These are phyloP conservation scores for Melocanna baccifera DNA, from an alignment of 176 grass and related monocot genomes.

Conservation along the genomic window DNA sequence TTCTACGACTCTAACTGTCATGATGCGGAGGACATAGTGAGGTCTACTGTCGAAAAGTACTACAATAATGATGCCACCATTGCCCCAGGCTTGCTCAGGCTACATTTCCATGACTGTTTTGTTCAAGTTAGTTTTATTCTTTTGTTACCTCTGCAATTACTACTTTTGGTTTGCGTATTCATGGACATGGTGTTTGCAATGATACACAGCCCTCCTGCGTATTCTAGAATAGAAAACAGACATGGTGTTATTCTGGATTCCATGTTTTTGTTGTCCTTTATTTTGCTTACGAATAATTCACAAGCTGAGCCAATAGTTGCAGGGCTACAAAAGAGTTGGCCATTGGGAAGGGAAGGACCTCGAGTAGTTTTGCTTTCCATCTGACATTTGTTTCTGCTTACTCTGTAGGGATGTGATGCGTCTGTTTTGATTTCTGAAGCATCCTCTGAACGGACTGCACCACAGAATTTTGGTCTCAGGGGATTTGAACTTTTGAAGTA, in stretches of 20 bases:
- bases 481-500: conserved; percentile 82
- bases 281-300: background rate
- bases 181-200: too few species aligned
- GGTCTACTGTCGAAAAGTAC: conserved; percentile 58
- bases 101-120: conserved; percentile 93
- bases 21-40: conserved; percentile 59
- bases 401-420: conserved; percentile 66
- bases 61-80: conserved; percentile 57
- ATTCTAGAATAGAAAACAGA: too few species aligned
- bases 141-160: background rate
- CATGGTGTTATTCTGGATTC: background rate
- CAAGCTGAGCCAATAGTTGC: background rate
- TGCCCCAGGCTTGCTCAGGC: conserved; percentile 65
- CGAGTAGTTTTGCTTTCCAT: background rate
- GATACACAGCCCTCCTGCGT: too few species aligned
- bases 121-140: conserved; percentile 47
- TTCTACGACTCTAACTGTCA: conserved; percentile 67
- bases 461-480: conserved; percentile 62
- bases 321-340: too few species aligned
- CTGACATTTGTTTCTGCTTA: background rate
- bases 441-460: conserved; percentile 54
- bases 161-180: background rate
- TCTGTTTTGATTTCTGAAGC: conserved; percentile 66
- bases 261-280: background rate
- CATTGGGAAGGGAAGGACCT: background rate